Base-by-base conservation (phyloP, 1,284 basidiomycete species). In the Austroboletus sp. region DNA sequence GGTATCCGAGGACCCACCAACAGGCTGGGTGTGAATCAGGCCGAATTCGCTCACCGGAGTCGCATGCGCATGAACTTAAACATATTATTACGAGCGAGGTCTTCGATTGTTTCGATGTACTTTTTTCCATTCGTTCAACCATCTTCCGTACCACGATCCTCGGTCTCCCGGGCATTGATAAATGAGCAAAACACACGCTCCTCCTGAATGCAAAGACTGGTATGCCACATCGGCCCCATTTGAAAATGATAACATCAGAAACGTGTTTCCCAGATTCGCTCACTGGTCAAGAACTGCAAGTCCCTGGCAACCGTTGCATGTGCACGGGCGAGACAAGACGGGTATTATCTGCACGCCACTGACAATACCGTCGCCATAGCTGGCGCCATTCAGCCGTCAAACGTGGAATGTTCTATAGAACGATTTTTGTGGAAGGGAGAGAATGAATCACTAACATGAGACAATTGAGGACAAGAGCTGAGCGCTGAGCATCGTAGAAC, bases 1-100 rank as follows among this genome's bases (percentile, higher is more conserved):
- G 52, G 59, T 26, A 57, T 23, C 15, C 17, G 19, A 21, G 30
- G 30, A 21, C 37, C 38, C 27, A 36, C 45, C 12, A 15, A 35
- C 27, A 39, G 40, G 41, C 23, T 7, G 27, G 53, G 56, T 49
- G 55, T 50, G 55, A 57, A 45, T 21, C 34, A 17, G 17, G 15
- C 38, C 19, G 6, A 43, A 31, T 34, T 23, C 35, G 40, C 30
- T 44, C 42, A 33, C 45, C 48, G 29, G 12, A 10, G 33, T 17
- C 33, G 55, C 51, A 52, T 35, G 34, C 9, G n/a, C 17, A 21
- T 35, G 17, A 35, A 35, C 16, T 19, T 19, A 51, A 52, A 32
- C 35, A 15, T 21, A 30, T 30, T 9, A 27, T 10, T 30, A 12
- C 30, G 4, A 9, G n/a, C 13, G 31, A 32, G 6, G 15, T 15